A percentile compares a stretch with the other conserved stretches of the same genome.
Conservation (phyloP, 345 rosid genomes). For the Eucalyptus microcorys region DNA sequence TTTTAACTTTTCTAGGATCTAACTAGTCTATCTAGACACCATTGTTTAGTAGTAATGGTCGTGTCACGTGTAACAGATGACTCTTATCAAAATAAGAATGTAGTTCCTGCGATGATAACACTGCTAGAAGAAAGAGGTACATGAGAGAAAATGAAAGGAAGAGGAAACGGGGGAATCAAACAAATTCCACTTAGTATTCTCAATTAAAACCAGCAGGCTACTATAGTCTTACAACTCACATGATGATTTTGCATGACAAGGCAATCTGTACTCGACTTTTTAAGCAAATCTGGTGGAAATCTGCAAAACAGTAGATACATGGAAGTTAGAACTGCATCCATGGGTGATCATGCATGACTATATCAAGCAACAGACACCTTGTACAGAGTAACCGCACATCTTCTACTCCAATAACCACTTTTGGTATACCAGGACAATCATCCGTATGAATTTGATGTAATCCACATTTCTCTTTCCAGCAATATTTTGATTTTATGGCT, state of each 20-base stretch:
- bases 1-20: no score
- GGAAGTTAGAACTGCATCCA: background rate
- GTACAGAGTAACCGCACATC: background rate
- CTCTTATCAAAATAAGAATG: background rate
- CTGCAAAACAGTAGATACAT: conserved; percentile 14
- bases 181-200: no score
- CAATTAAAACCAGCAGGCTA: no score
- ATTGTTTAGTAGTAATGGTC: no score
- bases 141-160: background rate
- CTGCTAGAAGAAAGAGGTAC: background rate
- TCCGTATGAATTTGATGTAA: no score
- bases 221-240: conserved; percentile 13
- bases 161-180: no score
- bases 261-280: conserved; percentile 50
- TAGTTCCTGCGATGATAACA: background rate
- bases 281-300: conserved; percentile 56
- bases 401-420: background rate
- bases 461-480: no score
- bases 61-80: no score
- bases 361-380: background rate
- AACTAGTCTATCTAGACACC: no score
- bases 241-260: conserved; percentile 89
- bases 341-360: background rate
- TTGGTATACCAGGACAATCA: no score
- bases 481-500: no score